Base-by-base conservation (phyloP, 495 filamentous ascomycete species). In the Penicillium antarcticum region DNA sequence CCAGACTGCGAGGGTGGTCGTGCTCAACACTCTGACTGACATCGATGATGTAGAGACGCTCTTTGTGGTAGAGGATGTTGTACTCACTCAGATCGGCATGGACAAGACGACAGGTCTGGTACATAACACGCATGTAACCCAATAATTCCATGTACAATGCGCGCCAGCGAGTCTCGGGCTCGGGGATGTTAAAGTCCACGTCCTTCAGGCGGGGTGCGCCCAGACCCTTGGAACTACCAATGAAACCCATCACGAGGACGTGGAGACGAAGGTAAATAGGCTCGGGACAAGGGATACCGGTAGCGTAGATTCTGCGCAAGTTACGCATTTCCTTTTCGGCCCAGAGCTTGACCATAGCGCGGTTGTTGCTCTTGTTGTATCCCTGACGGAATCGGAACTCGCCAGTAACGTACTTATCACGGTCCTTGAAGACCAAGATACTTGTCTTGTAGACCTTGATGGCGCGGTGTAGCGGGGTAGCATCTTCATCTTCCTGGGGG, bases 381-480 rank as follows among this genome's bases (percentile, higher is more conserved):
- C 91, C 92, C 39, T 79, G 73, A 34, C 83, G 72, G 72, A 91
- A 91, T 26, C 95, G 78, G 69, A 90, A 89, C 66, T 97, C 94
- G 47, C 95, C 94, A 1, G 85, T 87, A 31, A 97, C 89, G 64
- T 98, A 98, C 54, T 88, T 87, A 61, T 96, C 90, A 36, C 94
- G 82, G 70, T 97, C 92, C 72, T 98, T 97, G 82, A 98, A 98
- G 4, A 92, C 89, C 33, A 97, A 71, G 50, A 97, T 97, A 37
- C 86, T 87, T 0, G 95, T 98, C 76, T 97, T 97, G 80, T 97
- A 98, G 18, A 98, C 87, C 69, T 98, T 98, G 73, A 98, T 90
- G 12, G 94, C 94, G 42, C 89, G 84, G 54, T 89, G 83, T 3
- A 77, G 48, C 0, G 76, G 67, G n/a, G 66, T 42, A 42, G 68